Conservation (phyloP, 2,329 filamentous ascomycete species). For the Teratosphaeria destructans region DNA sequence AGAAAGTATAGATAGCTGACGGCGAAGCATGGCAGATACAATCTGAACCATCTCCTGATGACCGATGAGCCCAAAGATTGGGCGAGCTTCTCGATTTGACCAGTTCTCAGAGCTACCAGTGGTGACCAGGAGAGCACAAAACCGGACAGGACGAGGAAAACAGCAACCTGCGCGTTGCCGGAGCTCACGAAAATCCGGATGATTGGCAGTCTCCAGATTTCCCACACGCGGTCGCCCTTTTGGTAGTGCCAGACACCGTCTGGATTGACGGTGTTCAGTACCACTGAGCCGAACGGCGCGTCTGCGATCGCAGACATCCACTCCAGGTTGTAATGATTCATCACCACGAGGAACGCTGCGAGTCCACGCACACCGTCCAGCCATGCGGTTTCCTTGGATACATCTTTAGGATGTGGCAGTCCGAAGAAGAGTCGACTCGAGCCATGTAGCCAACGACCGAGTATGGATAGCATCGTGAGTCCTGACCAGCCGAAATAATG, state of each 20-base stretch:
- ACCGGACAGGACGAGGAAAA: not conserved
- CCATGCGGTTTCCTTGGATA: slow-evolving; percentile 2
- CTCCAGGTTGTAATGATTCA: slow-evolving; percentile 7
- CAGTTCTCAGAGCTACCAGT: not conserved
- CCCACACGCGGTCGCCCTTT: slow-evolving; percentile 3
- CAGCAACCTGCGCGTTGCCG: not conserved
- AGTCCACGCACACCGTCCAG: slow-evolving; percentile 13
- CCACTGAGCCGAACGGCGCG: not conserved
- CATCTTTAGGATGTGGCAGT: not conserved
- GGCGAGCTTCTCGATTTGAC: not conserved
- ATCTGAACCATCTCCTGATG: not conserved
- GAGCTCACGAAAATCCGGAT: slow-evolving; percentile 5
- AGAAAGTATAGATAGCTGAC: not conserved
- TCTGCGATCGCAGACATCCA: not conserved
- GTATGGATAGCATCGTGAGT: not conserved
- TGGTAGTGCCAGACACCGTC: not conserved
- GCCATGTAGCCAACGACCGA: not conserved
- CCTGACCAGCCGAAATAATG: not conserved
- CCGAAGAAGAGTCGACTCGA: not conserved
- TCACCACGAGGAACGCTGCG: slow-evolving; percentile 5
- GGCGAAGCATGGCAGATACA: not conserved
- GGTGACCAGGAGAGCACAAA: not conserved
- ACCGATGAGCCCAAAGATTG: not conserved
- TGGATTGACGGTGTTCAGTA: not conserved
- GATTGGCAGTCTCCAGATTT: slow-evolving; percentile 11